Evolutionary conservation across 768 basidiomycete genomes (phyloP).

Genomic region (Pleurotus tuoliensis): DNA sequence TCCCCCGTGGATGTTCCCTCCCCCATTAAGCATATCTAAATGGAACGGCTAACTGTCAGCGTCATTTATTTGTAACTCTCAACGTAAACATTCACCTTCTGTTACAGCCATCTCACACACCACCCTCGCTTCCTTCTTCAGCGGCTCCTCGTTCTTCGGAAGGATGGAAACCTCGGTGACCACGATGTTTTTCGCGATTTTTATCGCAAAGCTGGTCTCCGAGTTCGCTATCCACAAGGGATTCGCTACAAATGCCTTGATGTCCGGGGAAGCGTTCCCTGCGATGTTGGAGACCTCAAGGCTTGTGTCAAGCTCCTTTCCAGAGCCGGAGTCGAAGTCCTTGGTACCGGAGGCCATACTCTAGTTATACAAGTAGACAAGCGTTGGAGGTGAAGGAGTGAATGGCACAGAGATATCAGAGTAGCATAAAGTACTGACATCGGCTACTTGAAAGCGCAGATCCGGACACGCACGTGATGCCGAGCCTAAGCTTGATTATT

Average conservation of each 20-base stretch:
- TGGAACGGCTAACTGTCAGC: slow-evolving; percentile 14
- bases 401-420: too few relatives aligned
- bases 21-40: slow-evolving; percentile 36
- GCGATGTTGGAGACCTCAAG: slow-evolving; percentile 3
- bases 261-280: slow-evolving; percentile 16
- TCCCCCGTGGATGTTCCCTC: slow-evolving; percentile 46
- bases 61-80: not conserved
- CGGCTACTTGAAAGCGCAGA: too few relatives aligned
- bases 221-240: not conserved
- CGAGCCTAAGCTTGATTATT: too few relatives aligned
- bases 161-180: slow-evolving; percentile 20
- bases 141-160: slow-evolving; percentile 23
- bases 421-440: too few relatives aligned
- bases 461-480: too few relatives aligned
- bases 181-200: slow-evolving; percentile 13
- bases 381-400: too few relatives aligned
- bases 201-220: slow-evolving; percentile 12
- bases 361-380: too few relatives aligned
- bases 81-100: slow-evolving; percentile 17
- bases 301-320: not conserved
- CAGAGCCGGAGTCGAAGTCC: not conserved
- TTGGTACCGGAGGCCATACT: not conserved
- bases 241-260: slow-evolving; percentile 10
- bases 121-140: slow-evolving; percentile 22
- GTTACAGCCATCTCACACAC: slow-evolving; percentile 23